Evolutionary conservation across 2,329 filamentous ascomycete genomes (phyloP).

Genomic region (Annulohypoxylon truncatum): DNA sequence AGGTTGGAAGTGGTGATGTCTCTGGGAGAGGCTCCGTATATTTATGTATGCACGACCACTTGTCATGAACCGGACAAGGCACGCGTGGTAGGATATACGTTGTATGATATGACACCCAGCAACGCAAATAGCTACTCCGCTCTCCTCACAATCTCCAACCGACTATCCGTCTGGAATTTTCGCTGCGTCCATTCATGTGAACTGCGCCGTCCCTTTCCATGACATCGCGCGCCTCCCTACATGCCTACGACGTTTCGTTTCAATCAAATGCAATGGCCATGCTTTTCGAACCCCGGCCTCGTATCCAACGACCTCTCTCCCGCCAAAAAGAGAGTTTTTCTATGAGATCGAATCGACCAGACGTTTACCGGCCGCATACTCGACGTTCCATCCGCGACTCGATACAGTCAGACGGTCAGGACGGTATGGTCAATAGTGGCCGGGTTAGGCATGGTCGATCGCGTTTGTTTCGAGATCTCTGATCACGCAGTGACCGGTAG

Average conservation of each 20-base stretch:
- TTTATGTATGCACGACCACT: conserved; percentile 17
- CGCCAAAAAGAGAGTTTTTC: neutral
- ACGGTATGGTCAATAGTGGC: neutral
- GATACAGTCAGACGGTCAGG: neutral
- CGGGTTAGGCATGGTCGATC: neutral
- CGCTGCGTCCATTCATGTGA: conserved; percentile 26
- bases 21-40: conserved; percentile 5
- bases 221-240: conserved; percentile 11
- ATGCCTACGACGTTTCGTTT: conserved; percentile 20
- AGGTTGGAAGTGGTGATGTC: neutral
- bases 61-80: conserved; percentile 5
- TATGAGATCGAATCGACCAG: conserved; percentile 3
- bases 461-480: conserved; percentile 31
- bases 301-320: conserved; percentile 25
- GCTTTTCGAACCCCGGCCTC: conserved; percentile 20
- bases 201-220: neutral
- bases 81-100: conserved; percentile 1
- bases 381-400: conserved; percentile 19
- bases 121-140: conserved; percentile 2
- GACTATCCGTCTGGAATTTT: conserved; percentile 22
- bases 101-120: conserved; percentile 6
- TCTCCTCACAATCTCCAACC: conserved; percentile 6
- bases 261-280: conserved; percentile 1
- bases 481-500: conserved; percentile 27
- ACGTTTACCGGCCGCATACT: conserved; percentile 14